Evolutionary conservation across 2,329 filamentous ascomycete species (phyloP), one percentile per base, ranked within the genome.

Genomic region (Claviceps cyperi): DNA sequence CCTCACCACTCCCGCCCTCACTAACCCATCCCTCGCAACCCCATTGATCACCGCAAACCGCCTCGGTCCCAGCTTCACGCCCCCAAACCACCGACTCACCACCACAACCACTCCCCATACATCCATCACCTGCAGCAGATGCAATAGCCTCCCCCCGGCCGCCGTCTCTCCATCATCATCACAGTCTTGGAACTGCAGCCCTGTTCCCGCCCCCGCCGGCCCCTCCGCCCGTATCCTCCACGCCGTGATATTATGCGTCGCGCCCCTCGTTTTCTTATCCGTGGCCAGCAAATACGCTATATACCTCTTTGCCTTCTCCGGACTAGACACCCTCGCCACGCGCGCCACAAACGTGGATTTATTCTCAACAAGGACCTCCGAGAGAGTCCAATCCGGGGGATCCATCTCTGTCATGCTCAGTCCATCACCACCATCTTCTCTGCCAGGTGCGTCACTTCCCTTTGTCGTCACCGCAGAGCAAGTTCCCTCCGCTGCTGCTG

Each of bases 91-190:
- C 54, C 92, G 72, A 39, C 86, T 89, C 28, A 98, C 91, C 3
- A 98, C 84, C 0, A 98, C 88, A 71, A 97, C 83, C 15, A 84
- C 83, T 65, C 94, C 80, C 89, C 90, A 96, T 11, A 94, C 74
- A 60, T 90, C 86, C 86, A 96, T 96, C 53, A 95, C 69, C 70
- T 96, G 89, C 81, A 98, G 84, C 32, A 98, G 71, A 68, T 94
- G 88, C 53, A 97, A 67, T 60, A 98, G 67, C 41, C 92, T 76
- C 0, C 84, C 82, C 0, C 92, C 92, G 0, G 92, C 92, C 5
- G 92, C 92, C 24, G 86, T 86, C 73, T 98, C 92, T 2, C 92
- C 92, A 64, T 98, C 92, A 60, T 98, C 92, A 59, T 98, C 86
- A 62, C 84, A 96, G 66, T 98, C 92, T 65, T 97, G 90, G 57